These are phyloP conservation scores for Tylopilus sp. DNA, from an alignment of 768 basidiomycete genomes.

Conservation along the genomic window DNA sequence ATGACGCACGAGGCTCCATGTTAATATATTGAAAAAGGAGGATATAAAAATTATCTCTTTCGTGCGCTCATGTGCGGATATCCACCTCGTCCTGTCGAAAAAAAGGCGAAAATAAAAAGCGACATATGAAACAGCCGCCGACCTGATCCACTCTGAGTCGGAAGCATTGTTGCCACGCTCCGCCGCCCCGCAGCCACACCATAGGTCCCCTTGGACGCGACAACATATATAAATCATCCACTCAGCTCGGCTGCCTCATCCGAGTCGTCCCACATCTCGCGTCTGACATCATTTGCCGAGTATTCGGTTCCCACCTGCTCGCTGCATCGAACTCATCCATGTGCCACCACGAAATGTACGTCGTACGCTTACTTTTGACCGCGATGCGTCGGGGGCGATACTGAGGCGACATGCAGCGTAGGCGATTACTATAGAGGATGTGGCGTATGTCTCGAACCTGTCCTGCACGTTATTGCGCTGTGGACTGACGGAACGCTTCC, in stretches of 20 bases:
- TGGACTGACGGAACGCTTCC: neutral
- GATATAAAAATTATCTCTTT: neutral
- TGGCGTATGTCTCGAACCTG: constrained; percentile 23
- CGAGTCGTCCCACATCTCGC: neutral
- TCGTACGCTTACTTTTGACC: neutral
- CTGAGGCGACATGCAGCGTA: constrained; percentile 20
- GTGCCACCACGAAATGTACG: constrained; percentile 39
- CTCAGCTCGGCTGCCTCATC: neutral
- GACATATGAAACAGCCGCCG: no score
- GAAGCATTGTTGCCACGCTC: constrained; percentile 5
- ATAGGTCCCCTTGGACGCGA: neutral
- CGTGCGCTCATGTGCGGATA: no score
- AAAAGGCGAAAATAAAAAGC: neutral
- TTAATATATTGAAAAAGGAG: neutral
- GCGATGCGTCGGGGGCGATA: neutral
- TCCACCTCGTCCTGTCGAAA: neutral
- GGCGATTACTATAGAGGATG: constrained; percentile 38
- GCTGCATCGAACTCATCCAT: constrained; percentile 11
- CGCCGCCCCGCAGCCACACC: constrained; percentile 9
- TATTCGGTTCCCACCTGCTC: neutral
- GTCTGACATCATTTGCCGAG: neutral
- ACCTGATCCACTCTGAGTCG: neutral
- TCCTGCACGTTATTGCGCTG: neutral
- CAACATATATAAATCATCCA: neutral
- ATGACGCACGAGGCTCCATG: constrained; percentile 29